Conservation (phyloP, 306 rosid species). For the Prunus davidiana region DNA sequence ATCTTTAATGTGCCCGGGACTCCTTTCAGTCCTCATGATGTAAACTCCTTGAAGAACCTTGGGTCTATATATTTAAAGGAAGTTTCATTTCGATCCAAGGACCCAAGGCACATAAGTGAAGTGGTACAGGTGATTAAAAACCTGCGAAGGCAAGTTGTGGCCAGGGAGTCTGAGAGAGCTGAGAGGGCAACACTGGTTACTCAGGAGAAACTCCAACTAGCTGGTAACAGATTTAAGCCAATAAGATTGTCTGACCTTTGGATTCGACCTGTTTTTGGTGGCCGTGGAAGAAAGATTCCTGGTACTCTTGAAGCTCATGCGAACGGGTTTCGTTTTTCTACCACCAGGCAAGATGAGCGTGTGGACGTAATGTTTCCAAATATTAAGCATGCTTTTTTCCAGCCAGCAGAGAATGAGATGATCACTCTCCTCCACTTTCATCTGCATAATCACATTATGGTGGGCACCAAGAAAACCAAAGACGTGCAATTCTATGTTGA, state of each 20-base stretch:
- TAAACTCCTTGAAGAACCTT: slow-evolving; percentile 59
- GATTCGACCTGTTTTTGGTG: slow-evolving; percentile 91
- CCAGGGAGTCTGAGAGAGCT: slow-evolving; percentile 96
- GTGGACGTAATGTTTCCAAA: slow-evolving; percentile 77
- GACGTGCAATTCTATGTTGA: slow-evolving; percentile 89
- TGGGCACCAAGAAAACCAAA: slow-evolving; percentile 92
- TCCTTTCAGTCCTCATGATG: slow-evolving; percentile 79
- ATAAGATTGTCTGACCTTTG: slow-evolving; percentile 78
- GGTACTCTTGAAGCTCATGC: slow-evolving; percentile 89
- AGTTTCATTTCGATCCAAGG: slow-evolving; percentile 93
- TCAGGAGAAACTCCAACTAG: slow-evolving; percentile 87
- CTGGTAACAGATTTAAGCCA: slow-evolving; percentile 87
- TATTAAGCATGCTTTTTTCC: slow-evolving; percentile 89
- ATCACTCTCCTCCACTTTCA: slow-evolving; percentile 91
- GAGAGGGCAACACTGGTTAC: slow-evolving; percentile 95
- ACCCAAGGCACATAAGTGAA: slow-evolving; percentile 82
- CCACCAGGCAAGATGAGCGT: slow-evolving; percentile 85
- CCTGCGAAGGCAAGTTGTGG: slow-evolving; percentile 78
- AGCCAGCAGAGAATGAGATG: slow-evolving; percentile 99
- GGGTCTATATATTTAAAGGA: slow-evolving; percentile 88
- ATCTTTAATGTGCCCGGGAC: slow-evolving; percentile 90
- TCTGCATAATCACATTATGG: slow-evolving; percentile 94
- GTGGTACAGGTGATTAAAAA: slow-evolving; percentile 79
- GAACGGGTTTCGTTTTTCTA: slow-evolving; percentile 88
- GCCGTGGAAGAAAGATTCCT: slow-evolving; percentile 89